These are phyloP conservation scores for Phyllosticta paracitricarpa DNA, from an alignment of 2,329 filamentous ascomycete genomes.

Conservation along the genomic window DNA sequence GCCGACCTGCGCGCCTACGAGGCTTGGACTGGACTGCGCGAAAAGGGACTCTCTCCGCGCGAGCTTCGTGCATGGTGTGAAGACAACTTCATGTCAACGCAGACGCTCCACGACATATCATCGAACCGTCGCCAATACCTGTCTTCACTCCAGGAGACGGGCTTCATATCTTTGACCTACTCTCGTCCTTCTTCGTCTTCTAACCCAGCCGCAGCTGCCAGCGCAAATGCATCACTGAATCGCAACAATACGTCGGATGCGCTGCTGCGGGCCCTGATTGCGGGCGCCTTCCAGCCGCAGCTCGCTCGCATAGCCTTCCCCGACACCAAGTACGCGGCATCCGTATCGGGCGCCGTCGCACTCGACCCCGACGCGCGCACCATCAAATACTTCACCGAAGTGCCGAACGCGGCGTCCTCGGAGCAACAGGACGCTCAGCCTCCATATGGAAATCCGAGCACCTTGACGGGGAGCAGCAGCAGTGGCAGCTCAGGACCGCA, in stretches of 20 bases:
- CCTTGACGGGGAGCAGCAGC: background rate
- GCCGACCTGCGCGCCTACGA: constrained; percentile 80
- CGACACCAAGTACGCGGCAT: constrained; percentile 87
- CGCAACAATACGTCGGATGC: constrained; percentile 38
- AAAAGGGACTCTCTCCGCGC: constrained; percentile 46
- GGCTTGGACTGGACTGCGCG: constrained; percentile 62
- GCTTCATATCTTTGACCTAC: constrained; percentile 52
- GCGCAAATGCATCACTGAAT: constrained; percentile 28
- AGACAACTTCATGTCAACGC: constrained; percentile 71
- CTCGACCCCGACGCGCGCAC: constrained; percentile 84
- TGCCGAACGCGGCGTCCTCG: background rate
- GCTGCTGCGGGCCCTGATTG: constrained; percentile 39
- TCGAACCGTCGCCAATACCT: constrained; percentile 81
- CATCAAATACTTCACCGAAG: constrained; percentile 73
- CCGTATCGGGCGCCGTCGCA: constrained; percentile 80
- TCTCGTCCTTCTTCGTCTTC: constrained; percentile 12
- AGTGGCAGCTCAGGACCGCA: constrained; percentile 10
- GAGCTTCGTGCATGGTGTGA: constrained; percentile 70
- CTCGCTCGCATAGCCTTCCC: constrained; percentile 87
- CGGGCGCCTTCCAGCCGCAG: constrained; percentile 57
- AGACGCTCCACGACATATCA: constrained; percentile 79
- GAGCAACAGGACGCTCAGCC: background rate
- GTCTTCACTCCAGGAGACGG: constrained; percentile 73
- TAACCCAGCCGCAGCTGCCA: constrained; percentile 17
- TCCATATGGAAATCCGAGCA: background rate